phyloP scores from a whole-genome alignment of 805 yeast genomes.

The Jamesozyma piceae region DNA sequence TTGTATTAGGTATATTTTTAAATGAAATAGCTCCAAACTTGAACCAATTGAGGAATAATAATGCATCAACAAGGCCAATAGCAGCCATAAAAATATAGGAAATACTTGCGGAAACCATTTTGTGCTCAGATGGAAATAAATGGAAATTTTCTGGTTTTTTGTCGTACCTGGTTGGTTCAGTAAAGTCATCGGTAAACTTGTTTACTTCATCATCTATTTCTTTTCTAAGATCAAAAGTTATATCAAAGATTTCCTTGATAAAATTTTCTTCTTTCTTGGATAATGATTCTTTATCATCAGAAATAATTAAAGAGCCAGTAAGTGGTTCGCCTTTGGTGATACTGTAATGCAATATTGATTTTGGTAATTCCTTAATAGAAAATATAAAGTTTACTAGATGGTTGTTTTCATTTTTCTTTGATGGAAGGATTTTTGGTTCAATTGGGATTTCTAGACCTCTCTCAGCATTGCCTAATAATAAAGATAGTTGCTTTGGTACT shows the following conservation, averaged over 20 bases:
- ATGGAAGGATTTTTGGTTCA: conserved; percentile 13
- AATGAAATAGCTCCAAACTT: conserved; percentile 22
- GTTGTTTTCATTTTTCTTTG: conserved; percentile 7
- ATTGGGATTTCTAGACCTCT: conserved; percentile 17
- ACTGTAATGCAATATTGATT: conserved; percentile 17
- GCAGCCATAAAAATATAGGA: conserved; percentile 43
- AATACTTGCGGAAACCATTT: conserved; percentile 41
- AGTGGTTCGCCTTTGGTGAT: conserved; percentile 9
- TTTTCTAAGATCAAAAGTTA: conserved; percentile 9
- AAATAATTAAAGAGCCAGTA: conserved; percentile 18
- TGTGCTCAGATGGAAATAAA: conserved; percentile 46
- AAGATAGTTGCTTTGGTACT: conserved; percentile 16
- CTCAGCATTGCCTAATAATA: conserved; percentile 22
- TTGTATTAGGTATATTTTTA: conserved; percentile 21
- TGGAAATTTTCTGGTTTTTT: conserved; percentile 55
- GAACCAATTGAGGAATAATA: conserved; percentile 39
- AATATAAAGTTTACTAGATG: conserved; percentile 7
- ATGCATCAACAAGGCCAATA: conserved; percentile 35
- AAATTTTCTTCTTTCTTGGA: conserved; percentile 7
- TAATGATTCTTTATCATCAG: conserved; percentile 3
- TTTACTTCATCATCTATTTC: background rate
- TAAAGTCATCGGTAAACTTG: conserved; percentile 5
- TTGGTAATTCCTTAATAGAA: conserved; percentile 13
- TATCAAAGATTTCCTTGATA: conserved; percentile 14
- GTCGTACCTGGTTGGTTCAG: conserved; percentile 30